Evolutionary conservation across 2,329 filamentous ascomycete genomes (phyloP).

Genomic region (Daldinia sp.): DNA sequence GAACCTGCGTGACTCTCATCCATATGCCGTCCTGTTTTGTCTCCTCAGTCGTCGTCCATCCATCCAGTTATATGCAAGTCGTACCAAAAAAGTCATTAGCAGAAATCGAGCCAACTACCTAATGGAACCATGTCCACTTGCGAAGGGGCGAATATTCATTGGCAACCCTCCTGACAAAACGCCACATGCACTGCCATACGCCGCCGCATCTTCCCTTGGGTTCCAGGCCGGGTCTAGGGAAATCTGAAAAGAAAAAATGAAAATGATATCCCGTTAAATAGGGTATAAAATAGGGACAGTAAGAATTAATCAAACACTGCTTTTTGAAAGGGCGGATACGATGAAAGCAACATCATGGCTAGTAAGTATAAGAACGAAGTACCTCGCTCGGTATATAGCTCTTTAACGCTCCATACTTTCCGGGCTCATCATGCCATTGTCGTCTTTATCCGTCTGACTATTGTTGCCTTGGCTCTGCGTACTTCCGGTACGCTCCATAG

Average conservation of each 20-base stretch:
- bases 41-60: conserved; percentile 27
- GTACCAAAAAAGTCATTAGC: conserved; percentile 33
- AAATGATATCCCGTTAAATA: conserved; percentile 20
- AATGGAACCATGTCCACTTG: conserved; percentile 7
- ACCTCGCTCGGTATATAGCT: not conserved
- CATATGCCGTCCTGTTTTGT: conserved; percentile 15
- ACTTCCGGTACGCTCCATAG: conserved; percentile 71
- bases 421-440: conserved; percentile 85
- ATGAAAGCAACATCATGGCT: not conserved
- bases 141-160: conserved; percentile 32
- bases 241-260: conserved; percentile 18
- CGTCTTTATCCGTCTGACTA: conserved; percentile 76
- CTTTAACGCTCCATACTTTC: conserved; percentile 73
- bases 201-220: conserved; percentile 28
- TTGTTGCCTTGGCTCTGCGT: conserved; percentile 69
- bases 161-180: conserved; percentile 27
- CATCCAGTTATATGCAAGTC: conserved; percentile 44
- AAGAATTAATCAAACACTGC: conserved; percentile 31
- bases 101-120: conserved; percentile 22
- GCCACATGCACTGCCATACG: conserved; percentile 34
- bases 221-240: conserved; percentile 21
- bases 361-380: not conserved
- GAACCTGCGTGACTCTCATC: conserved; percentile 31
- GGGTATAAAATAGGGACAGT: conserved; percentile 40
- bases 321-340: not conserved